Conservation (phyloP, 2,329 filamentous ascomycete species). For the Ophiocordyceps camponoti-saundersi region DNA sequence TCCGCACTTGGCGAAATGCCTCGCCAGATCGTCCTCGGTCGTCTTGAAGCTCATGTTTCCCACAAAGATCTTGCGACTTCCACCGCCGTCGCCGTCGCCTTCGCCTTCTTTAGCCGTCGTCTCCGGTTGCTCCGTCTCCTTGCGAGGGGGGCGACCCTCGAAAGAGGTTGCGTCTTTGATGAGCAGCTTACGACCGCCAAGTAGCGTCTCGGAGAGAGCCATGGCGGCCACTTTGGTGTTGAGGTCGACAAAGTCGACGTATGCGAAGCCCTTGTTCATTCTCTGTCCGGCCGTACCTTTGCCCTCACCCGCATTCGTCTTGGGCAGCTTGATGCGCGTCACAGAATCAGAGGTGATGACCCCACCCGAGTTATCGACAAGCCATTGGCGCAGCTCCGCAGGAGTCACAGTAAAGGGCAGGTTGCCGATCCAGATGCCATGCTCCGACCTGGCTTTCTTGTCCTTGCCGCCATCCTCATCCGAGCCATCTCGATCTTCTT, state of each 20-base stretch:
- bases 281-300: constrained; percentile 13
- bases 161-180: constrained; percentile 90
- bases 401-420: constrained; percentile 69
- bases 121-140: constrained; percentile 35
- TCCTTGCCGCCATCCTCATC: constrained; percentile 20
- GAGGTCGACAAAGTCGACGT: constrained; percentile 72
- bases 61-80: constrained; percentile 71
- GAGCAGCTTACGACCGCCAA: constrained; percentile 61
- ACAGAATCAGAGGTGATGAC: constrained; percentile 53
- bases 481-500: constrained; percentile 15
- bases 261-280: constrained; percentile 86
- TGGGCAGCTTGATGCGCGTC: constrained; percentile 70
- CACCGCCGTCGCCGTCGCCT: constrained; percentile 17
- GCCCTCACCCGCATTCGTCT: constrained; percentile 24
- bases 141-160: constrained; percentile 48
- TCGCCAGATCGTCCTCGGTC: constrained; percentile 62
- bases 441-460: constrained; percentile 48
- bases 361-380: constrained; percentile 55
- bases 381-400: constrained; percentile 58
- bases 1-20: constrained; percentile 76
- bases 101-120: constrained; percentile 35
- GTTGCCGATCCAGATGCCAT: constrained; percentile 94
- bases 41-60: constrained; percentile 76
- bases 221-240: constrained; percentile 61
- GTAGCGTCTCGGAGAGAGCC: constrained; percentile 67